Conservation (phyloP, 2,329 filamentous ascomycete genomes). For the Coniochaeta sp. region DNA sequence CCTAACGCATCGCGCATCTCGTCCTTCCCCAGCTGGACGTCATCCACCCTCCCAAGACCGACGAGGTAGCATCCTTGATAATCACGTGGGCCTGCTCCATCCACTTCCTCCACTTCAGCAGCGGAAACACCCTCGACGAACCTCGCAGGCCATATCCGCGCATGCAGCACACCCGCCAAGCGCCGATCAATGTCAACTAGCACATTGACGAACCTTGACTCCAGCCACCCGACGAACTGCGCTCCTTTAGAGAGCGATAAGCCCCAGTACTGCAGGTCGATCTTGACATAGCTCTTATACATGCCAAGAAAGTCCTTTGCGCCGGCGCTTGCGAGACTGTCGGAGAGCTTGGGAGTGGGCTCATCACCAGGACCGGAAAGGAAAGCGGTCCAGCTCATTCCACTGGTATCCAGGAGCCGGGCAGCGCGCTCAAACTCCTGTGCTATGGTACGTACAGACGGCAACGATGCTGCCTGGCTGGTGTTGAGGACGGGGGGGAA, state of each 20-base stretch:
- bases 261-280: conserved; percentile 61
- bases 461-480: conserved; percentile 41
- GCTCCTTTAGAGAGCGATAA: conserved; percentile 45
- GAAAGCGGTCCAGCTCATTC: conserved; percentile 35
- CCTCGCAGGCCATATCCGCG: conserved; percentile 55
- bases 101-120: conserved; percentile 14
- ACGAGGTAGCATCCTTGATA: conserved; percentile 56
- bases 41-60: conserved; percentile 35
- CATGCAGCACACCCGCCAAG: conserved; percentile 36
- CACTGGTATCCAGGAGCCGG: conserved; percentile 23
- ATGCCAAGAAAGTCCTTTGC: conserved; percentile 34
- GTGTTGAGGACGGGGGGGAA: conserved; percentile 55
- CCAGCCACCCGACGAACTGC: conserved; percentile 54
- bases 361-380: conserved; percentile 14
- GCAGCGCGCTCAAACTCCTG: conserved; percentile 42
- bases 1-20: conserved; percentile 33
- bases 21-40: conserved; percentile 20
- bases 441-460: conserved; percentile 42
- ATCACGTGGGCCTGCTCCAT: conserved; percentile 25
- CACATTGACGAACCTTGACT: conserved; percentile 50
- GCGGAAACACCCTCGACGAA: conserved; percentile 33
- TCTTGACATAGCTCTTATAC: conserved; percentile 49
- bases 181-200: conserved; percentile 51
- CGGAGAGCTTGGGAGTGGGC: not conserved
- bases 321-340: not conserved